Percentiles rank a stretch among this genome's conserved stretches.
Evolutionary conservation across 1,284 basidiomycete genomes (phyloP).

Genomic region (Moesziomyces antarcticus): DNA sequence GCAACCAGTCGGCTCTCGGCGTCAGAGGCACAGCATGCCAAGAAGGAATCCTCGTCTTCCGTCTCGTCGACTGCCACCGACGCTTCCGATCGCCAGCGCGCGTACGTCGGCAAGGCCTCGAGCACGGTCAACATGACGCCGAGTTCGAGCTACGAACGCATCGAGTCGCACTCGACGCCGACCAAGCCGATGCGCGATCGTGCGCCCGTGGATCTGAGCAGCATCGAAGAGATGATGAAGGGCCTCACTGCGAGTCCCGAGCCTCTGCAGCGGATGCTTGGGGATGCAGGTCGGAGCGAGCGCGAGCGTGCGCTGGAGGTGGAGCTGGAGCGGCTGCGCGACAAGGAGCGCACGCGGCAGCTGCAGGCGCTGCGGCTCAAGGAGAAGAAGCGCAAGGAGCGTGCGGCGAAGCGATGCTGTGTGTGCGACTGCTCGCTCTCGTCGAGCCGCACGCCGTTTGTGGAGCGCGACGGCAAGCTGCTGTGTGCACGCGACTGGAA

Average conservation of each 20-base stretch:
- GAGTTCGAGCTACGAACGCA: slow-evolving; percentile 50
- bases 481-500: slow-evolving; percentile 57
- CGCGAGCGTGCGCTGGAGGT: slow-evolving; percentile 25
- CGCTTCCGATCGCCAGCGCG: slow-evolving; percentile 13
- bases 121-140: slow-evolving; percentile 38
- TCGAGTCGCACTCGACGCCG: slow-evolving; percentile 3
- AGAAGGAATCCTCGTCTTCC: slow-evolving; percentile 42
- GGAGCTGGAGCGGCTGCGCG: slow-evolving; percentile 37
- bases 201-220: slow-evolving; percentile 34
- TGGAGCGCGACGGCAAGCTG: slow-evolving; percentile 55
- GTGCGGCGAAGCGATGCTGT: slow-evolving; percentile 41
- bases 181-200: slow-evolving; percentile 13
- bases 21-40: slow-evolving; percentile 24
- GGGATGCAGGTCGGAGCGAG: slow-evolving; percentile 15
- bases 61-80: slow-evolving; percentile 23
- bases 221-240: slow-evolving; percentile 55
- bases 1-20: neutral
- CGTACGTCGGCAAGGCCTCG: neutral
- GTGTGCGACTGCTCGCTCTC: slow-evolving; percentile 53
- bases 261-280: slow-evolving; percentile 15
- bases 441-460: slow-evolving; percentile 46
- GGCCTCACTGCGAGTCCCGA: slow-evolving; percentile 38
- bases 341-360: slow-evolving; percentile 32
- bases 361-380: slow-evolving; percentile 28
- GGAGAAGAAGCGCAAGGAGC: slow-evolving; percentile 37